Base-by-base conservation (phyloP, 2,329 filamentous ascomycete genomes). In the Penicillium sp. region DNA sequence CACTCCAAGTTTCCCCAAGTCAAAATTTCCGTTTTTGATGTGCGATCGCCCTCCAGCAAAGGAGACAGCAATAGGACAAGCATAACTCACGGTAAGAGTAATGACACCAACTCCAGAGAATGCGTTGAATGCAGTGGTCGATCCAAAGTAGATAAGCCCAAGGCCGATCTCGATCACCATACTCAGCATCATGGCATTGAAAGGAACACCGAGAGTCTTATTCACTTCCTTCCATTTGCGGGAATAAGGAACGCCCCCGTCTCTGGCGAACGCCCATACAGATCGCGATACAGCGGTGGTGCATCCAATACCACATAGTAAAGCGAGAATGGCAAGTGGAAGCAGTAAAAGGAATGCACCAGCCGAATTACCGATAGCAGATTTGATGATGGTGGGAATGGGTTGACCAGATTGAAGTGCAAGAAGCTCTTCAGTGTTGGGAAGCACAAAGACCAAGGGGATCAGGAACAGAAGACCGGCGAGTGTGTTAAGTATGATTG, bases 31-130 rank as follows among this genome's bases (percentile, higher is more conserved):
- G 44, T 62, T 56, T 11, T 58, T 76, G 52, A 90, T 78, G 47
- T 85, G 81, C 64, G 80, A 79, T 51, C 88, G 83, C 4, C 86
- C 81, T 21, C 81, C 64, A 16, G 58, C 31, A 63, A 90, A 74
- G 54, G 83, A 89, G 59, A 88, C 83, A 31, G 81, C 78, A 54
- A 90, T 88, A 14, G 88, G 88, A 1, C 80, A 80, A 29, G 84
- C 86, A 67, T 91, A 91, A 49, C 86, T 84, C 39, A 87, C 78
- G 0, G 88, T 90, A 0, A 92, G 81, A 59, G 88, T 91, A 69
- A 92, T 91, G 8, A 88, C 91, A 1, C 88, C 89, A 0, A 91
- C 88, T 31, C 89, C 88, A 0, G 89, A 91, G 72, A 92, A 91
- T n/a, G 85, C 86, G 76, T 88, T 88, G 77, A 92, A 92, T 0